These are phyloP conservation scores for Termitomyces sp. DNA, from an alignment of 768 basidiomycete genomes.

Conservation along the genomic window DNA sequence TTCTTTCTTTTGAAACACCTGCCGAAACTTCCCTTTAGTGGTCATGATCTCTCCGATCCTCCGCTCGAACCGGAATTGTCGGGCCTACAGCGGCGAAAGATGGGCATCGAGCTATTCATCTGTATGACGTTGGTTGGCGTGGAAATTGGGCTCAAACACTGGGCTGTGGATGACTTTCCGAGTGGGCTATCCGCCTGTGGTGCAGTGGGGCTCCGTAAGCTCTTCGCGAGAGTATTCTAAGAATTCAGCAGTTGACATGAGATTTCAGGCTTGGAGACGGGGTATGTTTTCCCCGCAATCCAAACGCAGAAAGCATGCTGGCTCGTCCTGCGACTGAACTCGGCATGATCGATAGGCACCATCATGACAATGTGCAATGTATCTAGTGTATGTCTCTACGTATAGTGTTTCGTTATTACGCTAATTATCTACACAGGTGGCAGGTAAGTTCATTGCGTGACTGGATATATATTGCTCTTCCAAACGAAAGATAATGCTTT, in stretches of 20 bases:
- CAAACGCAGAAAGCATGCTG: constrained; percentile 61
- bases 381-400: neutral
- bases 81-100: constrained; percentile 56
- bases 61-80: constrained; percentile 72
- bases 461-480: constrained; percentile 5
- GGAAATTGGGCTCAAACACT: constrained; percentile 68
- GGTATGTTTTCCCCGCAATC: constrained; percentile 62
- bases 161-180: constrained; percentile 49
- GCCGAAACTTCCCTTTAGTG: constrained; percentile 53
- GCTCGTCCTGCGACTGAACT: constrained; percentile 61
- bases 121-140: constrained; percentile 75
- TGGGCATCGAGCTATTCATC: constrained; percentile 53
- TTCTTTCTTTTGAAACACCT: constrained; percentile 71
- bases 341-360: constrained; percentile 46
- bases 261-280: constrained; percentile 60
- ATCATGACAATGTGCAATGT: neutral
- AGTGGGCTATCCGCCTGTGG: constrained; percentile 50
- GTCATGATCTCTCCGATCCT: constrained; percentile 57
- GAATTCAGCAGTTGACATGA: neutral
- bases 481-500: neutral
- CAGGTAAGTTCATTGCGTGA: constrained; percentile 13
- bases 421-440: neutral
- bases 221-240: neutral
- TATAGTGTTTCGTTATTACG: neutral
- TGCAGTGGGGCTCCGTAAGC: constrained; percentile 67